phyloP scores from a whole-genome alignment of 805 yeast genomes.

The Candida silvicultrix region DNA sequence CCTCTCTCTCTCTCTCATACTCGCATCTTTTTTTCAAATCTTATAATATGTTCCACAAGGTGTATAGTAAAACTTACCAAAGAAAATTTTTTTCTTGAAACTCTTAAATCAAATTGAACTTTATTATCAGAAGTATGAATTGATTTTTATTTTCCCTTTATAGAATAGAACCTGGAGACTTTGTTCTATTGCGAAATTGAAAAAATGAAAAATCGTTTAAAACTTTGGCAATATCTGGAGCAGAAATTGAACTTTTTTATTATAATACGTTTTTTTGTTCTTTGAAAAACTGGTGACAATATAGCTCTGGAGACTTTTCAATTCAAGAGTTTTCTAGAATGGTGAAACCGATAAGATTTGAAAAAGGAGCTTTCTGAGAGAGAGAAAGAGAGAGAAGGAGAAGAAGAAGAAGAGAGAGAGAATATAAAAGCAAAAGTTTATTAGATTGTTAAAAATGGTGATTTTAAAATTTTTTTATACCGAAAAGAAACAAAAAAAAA shows the following conservation, averaged over 20 bases:
- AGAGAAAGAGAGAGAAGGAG: conserved; percentile 29
- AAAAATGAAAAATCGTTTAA: not conserved
- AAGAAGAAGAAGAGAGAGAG: conserved; percentile 25
- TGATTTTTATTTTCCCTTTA: not conserved
- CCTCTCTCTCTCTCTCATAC: conserved; percentile 1
- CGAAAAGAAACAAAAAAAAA: conserved; percentile 4
- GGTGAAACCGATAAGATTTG: not conserved
- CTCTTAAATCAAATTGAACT: not conserved
- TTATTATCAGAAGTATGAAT: not conserved
- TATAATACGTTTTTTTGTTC: no score
- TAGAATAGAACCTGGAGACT: not conserved
- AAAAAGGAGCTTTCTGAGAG: conserved; percentile 24
- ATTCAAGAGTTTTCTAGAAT: conserved; percentile 1
- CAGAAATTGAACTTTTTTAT: not conserved
- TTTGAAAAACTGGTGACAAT: not conserved
- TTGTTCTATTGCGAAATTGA: not conserved
- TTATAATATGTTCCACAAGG: no score
- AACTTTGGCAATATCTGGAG: not conserved
- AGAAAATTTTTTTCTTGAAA: not conserved
- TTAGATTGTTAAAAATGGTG: conserved; percentile 2
- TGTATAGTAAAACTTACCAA: conserved; percentile 1
- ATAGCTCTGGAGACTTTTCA: conserved; percentile 2
- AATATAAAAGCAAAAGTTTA: conserved; percentile 13
- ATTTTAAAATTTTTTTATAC: conserved; percentile 6
- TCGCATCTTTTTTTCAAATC: not conserved